Evolutionary conservation across 2,329 filamentous ascomycete species (phyloP).

Genomic region (Rutstroemia sp.): DNA sequence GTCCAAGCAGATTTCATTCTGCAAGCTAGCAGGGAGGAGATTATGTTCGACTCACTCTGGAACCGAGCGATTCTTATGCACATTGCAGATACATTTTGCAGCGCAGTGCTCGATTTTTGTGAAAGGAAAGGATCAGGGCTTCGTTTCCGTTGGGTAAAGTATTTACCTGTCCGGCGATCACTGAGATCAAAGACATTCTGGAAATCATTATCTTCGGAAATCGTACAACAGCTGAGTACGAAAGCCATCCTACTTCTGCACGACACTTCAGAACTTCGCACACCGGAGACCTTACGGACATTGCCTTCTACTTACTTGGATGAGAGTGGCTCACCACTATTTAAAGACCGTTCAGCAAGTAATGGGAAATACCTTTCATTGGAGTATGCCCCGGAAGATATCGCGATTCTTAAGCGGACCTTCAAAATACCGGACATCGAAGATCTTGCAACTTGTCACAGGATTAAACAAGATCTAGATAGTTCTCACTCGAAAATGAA

Average conservation of each 20-base stretch:
- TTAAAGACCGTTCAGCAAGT: background rate
- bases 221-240: background rate
- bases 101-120: background rate
- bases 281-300: background rate
- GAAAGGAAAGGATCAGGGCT: background rate
- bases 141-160: background rate
- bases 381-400: background rate
- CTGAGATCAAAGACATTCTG: background rate
- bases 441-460: conserved; percentile 9
- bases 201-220: background rate
- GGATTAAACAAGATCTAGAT: conserved; percentile 12
- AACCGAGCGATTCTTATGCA: conserved; percentile 10
- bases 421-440: conserved; percentile 3
- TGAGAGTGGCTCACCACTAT: background rate
- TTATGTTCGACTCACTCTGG: conserved; percentile 11
- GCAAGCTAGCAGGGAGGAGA: conserved; percentile 16
- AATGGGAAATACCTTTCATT: background rate
- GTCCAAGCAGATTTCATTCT: conserved; percentile 18
- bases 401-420: background rate
- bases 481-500: background rate
- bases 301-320: background rate
- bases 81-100: background rate
- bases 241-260: background rate
- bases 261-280: background rate
- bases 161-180: background rate